Conservation (phyloP, 495 filamentous ascomycete genomes). For the Lophiostoma macrostomum region DNA sequence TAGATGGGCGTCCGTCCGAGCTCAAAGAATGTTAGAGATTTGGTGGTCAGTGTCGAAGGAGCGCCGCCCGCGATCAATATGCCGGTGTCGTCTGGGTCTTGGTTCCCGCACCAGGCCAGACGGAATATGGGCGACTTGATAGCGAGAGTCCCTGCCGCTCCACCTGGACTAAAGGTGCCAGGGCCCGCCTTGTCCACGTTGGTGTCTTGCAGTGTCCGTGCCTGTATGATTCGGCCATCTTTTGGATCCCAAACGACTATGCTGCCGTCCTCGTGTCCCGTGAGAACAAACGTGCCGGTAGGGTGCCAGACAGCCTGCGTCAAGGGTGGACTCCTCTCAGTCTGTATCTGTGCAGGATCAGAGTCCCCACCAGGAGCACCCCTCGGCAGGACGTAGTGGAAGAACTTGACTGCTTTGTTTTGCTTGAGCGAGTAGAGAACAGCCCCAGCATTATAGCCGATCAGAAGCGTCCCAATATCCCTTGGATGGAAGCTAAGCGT, state of each 20-base stretch:
- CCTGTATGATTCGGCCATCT: conserved; percentile 81
- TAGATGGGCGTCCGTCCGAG: conserved; percentile 86
- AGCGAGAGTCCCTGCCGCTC: conserved; percentile 47
- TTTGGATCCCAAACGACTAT: conserved; percentile 93
- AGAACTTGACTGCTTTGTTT: conserved; percentile 69
- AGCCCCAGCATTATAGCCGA: conserved; percentile 83
- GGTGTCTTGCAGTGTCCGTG: conserved; percentile 70
- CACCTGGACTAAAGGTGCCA: conserved; percentile 44
- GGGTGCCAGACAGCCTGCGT: conserved; percentile 90
- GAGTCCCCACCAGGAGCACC: conserved; percentile 86
- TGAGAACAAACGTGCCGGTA: conserved; percentile 85
- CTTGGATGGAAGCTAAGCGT: conserved; percentile 80
- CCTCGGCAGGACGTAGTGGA: conserved; percentile 75
- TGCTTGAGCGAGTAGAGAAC: conserved; percentile 92
- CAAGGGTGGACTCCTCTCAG: conserved; percentile 63
- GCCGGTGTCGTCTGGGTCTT: conserved; percentile 88
- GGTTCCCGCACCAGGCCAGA: conserved; percentile 86
- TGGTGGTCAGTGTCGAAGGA: conserved; percentile 57
- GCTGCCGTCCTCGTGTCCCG: conserved; percentile 83
- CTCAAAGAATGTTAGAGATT: conserved; percentile 83
- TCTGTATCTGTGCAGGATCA: conserved; percentile 50
- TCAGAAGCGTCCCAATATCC: conserved; percentile 86
- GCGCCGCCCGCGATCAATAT: conserved; percentile 82
- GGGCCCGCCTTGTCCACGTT: conserved; percentile 63
- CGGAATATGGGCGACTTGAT: conserved; percentile 68